These are phyloP conservation scores for Hanseniaspora uvarum DNA, from an alignment of 1,139 yeast genomes.

Conservation along the genomic window DNA sequence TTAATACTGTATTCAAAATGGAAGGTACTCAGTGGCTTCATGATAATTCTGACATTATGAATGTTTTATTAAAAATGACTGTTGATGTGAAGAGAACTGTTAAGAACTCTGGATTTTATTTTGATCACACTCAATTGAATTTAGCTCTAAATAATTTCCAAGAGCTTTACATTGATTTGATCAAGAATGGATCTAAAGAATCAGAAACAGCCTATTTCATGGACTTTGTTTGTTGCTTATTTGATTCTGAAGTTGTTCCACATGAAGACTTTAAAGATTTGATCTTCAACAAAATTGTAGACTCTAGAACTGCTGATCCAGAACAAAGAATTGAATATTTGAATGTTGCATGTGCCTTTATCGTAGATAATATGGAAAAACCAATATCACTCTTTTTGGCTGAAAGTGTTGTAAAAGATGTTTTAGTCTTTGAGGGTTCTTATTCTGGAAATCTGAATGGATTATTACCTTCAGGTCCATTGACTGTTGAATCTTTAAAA, in stretches of 20 bases:
- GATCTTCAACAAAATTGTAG: conserved; percentile 48
- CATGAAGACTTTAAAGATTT: conserved; percentile 46
- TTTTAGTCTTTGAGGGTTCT: conserved; percentile 54
- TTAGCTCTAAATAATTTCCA: conserved; percentile 62
- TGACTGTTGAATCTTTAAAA: conserved; percentile 21
- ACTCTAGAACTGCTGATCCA: conserved; percentile 36
- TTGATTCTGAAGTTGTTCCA: conserved; percentile 26
- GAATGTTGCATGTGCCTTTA: conserved; percentile 42
- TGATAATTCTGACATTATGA: conserved; percentile 37
- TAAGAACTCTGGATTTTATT: conserved; percentile 25
- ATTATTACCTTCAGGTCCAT: conserved; percentile 32
- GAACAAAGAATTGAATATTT: conserved; percentile 44
- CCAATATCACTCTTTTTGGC: conserved; percentile 55
- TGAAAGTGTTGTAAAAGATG: conserved; percentile 55
- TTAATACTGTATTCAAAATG: conserved; percentile 41
- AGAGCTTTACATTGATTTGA: conserved; percentile 40
- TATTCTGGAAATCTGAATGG: conserved; percentile 41
- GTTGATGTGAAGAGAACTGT: conserved; percentile 24
- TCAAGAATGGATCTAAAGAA: conserved; percentile 27
- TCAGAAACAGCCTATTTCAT: conserved; percentile 36
- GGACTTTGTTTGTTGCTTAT: conserved; percentile 35
- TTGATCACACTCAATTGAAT: conserved; percentile 56
- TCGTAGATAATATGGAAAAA: conserved; percentile 37
- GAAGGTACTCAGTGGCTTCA: conserved; percentile 56
- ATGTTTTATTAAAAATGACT: conserved; percentile 28